Evolutionary conservation across 2,329 filamentous ascomycete genomes (phyloP).

Genomic region (Scedosporium minutisporum): DNA sequence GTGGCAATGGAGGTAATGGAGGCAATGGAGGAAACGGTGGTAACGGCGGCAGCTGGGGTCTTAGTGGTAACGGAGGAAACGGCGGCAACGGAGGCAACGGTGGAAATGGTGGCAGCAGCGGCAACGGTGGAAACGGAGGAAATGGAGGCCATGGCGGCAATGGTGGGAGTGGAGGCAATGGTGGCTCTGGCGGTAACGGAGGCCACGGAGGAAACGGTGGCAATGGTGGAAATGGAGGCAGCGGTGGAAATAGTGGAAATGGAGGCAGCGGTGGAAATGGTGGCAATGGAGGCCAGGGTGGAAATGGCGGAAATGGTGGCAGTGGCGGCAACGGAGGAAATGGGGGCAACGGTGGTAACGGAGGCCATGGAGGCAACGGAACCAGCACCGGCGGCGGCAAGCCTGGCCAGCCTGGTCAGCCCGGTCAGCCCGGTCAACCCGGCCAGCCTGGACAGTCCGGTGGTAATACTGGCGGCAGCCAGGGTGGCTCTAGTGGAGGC

Average conservation of each 20-base stretch:
- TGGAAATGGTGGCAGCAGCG: conserved; percentile 1
- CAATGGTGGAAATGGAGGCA: background rate
- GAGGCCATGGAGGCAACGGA: background rate
- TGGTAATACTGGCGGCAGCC: background rate
- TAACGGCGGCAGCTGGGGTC: background rate
- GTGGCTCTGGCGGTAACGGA: background rate
- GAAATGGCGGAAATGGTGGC: background rate
- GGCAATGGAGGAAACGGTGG: background rate
- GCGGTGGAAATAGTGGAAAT: background rate
- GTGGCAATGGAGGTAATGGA: conserved; percentile 4
- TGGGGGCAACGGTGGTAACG: background rate
- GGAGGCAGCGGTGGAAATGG: background rate
- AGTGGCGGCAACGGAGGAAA: background rate
- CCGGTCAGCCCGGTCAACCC: too few relatives aligned
- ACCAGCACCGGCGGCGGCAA: background rate
- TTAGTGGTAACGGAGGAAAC: background rate
- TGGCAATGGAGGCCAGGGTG: background rate
- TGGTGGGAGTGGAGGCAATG: background rate
- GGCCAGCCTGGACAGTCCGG: too few relatives aligned
- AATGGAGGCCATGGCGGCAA: background rate
- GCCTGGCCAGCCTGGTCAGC: too few relatives aligned
- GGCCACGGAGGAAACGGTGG: background rate
- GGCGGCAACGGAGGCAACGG: background rate
- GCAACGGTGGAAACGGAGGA: conserved; percentile 4
- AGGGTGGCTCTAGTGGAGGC: background rate